Conservation (phyloP, 140 eudicot species). For the Cichorium intybus region DNA sequence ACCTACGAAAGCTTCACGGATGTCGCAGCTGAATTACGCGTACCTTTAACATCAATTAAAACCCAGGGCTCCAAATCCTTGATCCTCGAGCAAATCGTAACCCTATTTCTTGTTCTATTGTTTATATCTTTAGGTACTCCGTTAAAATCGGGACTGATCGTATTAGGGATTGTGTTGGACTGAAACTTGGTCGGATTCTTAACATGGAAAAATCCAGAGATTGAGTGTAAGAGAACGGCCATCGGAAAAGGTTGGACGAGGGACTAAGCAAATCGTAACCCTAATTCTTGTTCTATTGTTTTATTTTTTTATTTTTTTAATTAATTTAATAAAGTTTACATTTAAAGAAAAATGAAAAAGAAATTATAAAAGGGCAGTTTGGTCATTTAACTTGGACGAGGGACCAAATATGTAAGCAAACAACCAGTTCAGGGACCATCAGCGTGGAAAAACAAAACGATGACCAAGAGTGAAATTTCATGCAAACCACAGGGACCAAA, state of each 20-base stretch:
- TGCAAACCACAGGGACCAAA: too few relatives aligned
- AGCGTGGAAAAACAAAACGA: too few relatives aligned
- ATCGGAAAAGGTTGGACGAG: conserved; percentile 14
- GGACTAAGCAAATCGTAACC: too few relatives aligned
- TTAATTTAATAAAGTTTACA: too few relatives aligned
- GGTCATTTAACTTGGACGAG: too few relatives aligned
- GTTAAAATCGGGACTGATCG: neutral
- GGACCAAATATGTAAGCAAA: too few relatives aligned
- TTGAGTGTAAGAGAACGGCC: conserved; percentile 24
- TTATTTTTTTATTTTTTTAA: too few relatives aligned
- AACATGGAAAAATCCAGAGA: conserved; percentile 3
- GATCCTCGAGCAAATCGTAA: conserved; percentile 45
- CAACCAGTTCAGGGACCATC: too few relatives aligned
- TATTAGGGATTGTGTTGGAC: neutral
- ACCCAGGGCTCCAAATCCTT: conserved; percentile 53
- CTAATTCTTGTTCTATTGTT: too few relatives aligned
- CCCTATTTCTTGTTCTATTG: conserved; percentile 16
- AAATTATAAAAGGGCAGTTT: too few relatives aligned
- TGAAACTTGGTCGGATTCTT: conserved; percentile 6
- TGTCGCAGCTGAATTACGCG: conserved; percentile 39
- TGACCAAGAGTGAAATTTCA: too few relatives aligned
- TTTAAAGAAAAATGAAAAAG: too few relatives aligned
- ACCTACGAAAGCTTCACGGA: conserved; percentile 29
- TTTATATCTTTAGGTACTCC: neutral
- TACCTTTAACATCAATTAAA: conserved; percentile 28